Conservation (phyloP, 2,329 filamentous ascomycete species). For the Phoma sp. region DNA sequence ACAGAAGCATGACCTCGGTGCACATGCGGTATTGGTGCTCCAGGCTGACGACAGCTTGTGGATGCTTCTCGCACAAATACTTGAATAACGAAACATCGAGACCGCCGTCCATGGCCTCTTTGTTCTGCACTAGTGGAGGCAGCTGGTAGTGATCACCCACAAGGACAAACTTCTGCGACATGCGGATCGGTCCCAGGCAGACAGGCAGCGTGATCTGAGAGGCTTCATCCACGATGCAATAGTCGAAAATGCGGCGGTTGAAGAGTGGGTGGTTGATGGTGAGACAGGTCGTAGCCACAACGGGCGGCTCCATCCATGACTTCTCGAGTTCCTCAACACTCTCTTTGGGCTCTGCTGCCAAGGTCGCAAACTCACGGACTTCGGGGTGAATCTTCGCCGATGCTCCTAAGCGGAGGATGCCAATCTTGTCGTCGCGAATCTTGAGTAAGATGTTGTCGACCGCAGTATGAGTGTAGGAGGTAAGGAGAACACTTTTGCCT, state of each 20-base stretch:
- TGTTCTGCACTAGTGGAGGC: slow-evolving; percentile 91
- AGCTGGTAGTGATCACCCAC: slow-evolving; percentile 97
- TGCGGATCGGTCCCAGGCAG: slow-evolving; percentile 89
- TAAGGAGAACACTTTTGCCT: slow-evolving; percentile 90
- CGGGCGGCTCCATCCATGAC: slow-evolving; percentile 83
- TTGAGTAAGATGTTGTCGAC: slow-evolving; percentile 98
- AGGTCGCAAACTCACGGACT: slow-evolving; percentile 82
- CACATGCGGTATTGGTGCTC: slow-evolving; percentile 99
- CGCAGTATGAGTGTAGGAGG: slow-evolving; percentile 95
- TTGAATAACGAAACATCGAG: slow-evolving; percentile 95
- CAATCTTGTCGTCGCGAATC: slow-evolving; percentile 78
- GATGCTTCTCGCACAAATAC: slow-evolving; percentile 86
- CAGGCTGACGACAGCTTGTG: slow-evolving; percentile 85
- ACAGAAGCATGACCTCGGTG: slow-evolving; percentile 93
- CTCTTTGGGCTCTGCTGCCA: slow-evolving; percentile 76
- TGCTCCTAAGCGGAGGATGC: slow-evolving; percentile 84
- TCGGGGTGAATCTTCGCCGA: slow-evolving; percentile 86
- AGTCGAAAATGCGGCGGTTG: slow-evolving; percentile 88
- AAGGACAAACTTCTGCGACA: slow-evolving; percentile 91
- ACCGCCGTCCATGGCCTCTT: slow-evolving; percentile 82
- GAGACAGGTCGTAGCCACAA: slow-evolving; percentile 94
- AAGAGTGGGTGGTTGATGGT: slow-evolving; percentile 91
- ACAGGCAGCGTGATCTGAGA: slow-evolving; percentile 97
- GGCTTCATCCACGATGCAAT: slow-evolving; percentile 97
- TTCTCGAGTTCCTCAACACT: slow-evolving; percentile 84